A percentile compares a stretch with the other conserved stretches of the same genome.
Evolutionary conservation across 768 basidiomycete species (phyloP).

Genomic region (Lactarius trivialis): DNA sequence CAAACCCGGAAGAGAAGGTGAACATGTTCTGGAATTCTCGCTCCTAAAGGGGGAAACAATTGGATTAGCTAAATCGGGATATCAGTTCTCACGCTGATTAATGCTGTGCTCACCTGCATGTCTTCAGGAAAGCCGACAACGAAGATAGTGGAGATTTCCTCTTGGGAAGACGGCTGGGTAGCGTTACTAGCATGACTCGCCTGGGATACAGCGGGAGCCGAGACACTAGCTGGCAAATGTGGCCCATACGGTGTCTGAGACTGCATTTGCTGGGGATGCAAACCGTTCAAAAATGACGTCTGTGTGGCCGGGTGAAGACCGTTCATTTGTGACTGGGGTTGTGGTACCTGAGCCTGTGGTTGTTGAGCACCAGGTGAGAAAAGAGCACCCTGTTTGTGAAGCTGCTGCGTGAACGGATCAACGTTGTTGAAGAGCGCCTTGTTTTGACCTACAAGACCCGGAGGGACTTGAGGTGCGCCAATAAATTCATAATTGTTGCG

Average conservation of each 20-base stretch:
- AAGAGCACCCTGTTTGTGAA: slow-evolving; percentile 24
- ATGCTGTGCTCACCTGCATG: slow-evolving; percentile 67
- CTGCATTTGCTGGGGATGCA: slow-evolving; percentile 36
- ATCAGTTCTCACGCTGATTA: slow-evolving; percentile 11
- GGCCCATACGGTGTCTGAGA: slow-evolving; percentile 75
- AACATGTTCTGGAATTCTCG: slow-evolving; percentile 99
- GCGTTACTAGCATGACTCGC: slow-evolving; percentile 28
- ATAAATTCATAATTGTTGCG: slow-evolving; percentile 19
- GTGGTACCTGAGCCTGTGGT: slow-evolving; percentile 32
- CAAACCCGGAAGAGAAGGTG: slow-evolving; percentile 91
- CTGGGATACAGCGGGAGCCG: slow-evolving; percentile 25
- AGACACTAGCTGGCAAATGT: slow-evolving; percentile 45
- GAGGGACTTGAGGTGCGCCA: slow-evolving; percentile 12
- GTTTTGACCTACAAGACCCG: slow-evolving; percentile 15
- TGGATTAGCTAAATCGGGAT: slow-evolving; percentile 14
- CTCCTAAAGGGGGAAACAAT: slow-evolving; percentile 49
- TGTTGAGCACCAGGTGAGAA: slow-evolving; percentile 31
- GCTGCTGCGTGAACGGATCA: slow-evolving; percentile 22
- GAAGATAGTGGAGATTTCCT: slow-evolving; percentile 95
- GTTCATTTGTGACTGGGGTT: slow-evolving; percentile 30
- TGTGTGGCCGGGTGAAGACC: slow-evolving; percentile 30
- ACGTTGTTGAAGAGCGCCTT: slow-evolving; percentile 19
- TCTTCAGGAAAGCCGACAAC: slow-evolving; percentile 99
- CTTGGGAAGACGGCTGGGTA: slow-evolving; percentile 38
- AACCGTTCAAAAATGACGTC: slow-evolving; percentile 36